phyloP scores from a whole-genome alignment of 371 early-diverging fungal genomes.

The Saksenaea vasiformis region DNA sequence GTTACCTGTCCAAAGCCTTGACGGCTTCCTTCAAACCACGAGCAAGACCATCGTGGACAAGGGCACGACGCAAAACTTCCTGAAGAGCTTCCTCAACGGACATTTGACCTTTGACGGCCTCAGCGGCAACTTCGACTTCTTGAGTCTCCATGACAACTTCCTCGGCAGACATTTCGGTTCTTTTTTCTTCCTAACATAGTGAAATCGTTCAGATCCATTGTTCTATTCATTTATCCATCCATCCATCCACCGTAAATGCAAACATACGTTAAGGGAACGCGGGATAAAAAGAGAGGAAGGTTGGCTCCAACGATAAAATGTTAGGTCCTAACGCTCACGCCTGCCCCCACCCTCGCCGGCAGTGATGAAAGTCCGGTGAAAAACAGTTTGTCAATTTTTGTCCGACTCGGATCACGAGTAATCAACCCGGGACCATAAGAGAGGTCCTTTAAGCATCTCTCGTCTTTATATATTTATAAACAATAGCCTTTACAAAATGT shows the following conservation, averaged over 20 bases:
- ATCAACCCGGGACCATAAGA: too few species aligned
- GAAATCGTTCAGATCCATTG: background rate
- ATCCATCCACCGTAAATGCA: background rate
- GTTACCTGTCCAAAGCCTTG: conserved; percentile 92
- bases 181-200: background rate
- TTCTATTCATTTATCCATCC: background rate
- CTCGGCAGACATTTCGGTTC: conserved; percentile 49
- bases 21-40: conserved; percentile 96
- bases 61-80: conserved; percentile 92
- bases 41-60: conserved; percentile 93
- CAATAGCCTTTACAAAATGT: background rate
- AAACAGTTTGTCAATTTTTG: background rate
- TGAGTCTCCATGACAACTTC: conserved; percentile 53
- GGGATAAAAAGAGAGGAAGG: background rate
- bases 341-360: background rate
- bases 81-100: conserved; percentile 95
- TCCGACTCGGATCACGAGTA: background rate
- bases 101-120: conserved; percentile 70
- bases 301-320: background rate
- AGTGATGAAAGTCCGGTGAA: background rate
- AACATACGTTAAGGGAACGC: conserved; percentile 4
- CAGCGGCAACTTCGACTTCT: conserved; percentile 79
- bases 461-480: too few species aligned
- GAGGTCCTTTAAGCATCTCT: too few species aligned
- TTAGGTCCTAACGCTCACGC: background rate